Percentiles rank a stretch among this genome's conserved stretches.
Evolutionary conservation across 352 stramenopile species (phyloP).

Genomic region (Plasmopara viticola): DNA sequence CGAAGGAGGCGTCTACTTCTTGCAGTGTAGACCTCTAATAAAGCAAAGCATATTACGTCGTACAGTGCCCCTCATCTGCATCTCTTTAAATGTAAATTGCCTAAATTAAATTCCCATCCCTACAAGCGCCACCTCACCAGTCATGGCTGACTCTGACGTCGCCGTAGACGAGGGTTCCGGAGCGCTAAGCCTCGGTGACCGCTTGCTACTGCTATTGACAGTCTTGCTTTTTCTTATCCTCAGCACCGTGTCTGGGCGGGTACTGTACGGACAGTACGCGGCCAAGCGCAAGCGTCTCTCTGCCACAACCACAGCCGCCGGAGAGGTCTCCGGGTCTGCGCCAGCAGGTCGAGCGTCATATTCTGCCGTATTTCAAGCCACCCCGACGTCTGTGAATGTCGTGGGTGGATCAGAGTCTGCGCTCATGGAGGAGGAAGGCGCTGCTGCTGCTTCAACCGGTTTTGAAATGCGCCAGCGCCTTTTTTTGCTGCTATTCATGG

Average conservation of each 20-base stretch:
- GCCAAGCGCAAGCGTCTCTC: slow-evolving; percentile 22
- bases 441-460: slow-evolving; percentile 53
- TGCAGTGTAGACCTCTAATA: slow-evolving; percentile 4
- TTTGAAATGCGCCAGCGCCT: slow-evolving; percentile 71
- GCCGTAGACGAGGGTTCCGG: slow-evolving; percentile 17
- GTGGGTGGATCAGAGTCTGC: slow-evolving; percentile 30
- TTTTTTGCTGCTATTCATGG: slow-evolving; percentile 69
- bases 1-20: slow-evolving; percentile 4
- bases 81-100: no score
- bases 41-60: not conserved
- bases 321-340: slow-evolving; percentile 10
- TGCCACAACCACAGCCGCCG: slow-evolving; percentile 4
- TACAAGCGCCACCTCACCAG: slow-evolving; percentile 3
- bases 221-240: slow-evolving; percentile 60
- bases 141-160: slow-evolving; percentile 15
- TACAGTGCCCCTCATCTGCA: slow-evolving; percentile 3
- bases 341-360: slow-evolving; percentile 18
- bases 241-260: slow-evolving; percentile 45
- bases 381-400: slow-evolving; percentile 22
- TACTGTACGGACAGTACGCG: slow-evolving; percentile 43
- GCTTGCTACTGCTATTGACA: slow-evolving; percentile 40
- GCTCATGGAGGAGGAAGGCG: slow-evolving; percentile 47
- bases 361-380: slow-evolving; percentile 10
- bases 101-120: not conserved
- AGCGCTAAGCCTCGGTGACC: slow-evolving; percentile 38